Evolutionary conservation across 2,329 filamentous ascomycete species (phyloP), one percentile per base, ranked within the genome.

Genomic region (Nothophaeocryptopus gaeumannii): DNA sequence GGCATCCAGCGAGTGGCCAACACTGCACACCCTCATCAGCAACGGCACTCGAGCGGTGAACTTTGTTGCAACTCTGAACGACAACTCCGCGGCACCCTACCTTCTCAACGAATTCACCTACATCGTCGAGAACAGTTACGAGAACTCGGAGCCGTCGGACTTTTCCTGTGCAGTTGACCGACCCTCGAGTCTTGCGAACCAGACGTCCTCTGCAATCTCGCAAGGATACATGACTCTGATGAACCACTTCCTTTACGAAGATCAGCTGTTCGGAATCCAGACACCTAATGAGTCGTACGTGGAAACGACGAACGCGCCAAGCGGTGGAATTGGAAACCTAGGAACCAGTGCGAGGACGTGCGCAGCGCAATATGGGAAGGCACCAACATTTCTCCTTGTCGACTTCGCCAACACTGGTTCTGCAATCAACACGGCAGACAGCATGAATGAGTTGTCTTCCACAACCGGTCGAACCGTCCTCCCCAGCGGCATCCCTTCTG

Each of bases 11-110:
- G 83, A 89, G 67, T 96, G 91, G 91, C 91, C 91, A 0, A 91
- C 88, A 0, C 76, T 96, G 1, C 82, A 80, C n/a, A 78, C 84
- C 40, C 82, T 95, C 77, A 90, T 95, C 57, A 67, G 88, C 8
- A 58, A 56, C 32, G 62, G 63, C 49, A 83, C 87, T 67, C 80
- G 89, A 9, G 84, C 54, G 5, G 45, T 59, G 45, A 59, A 54
- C 48, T 57, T 88, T 2, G 77, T 95, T 54, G 78, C 92, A 66
- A 89, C 92, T 69, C 78, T 95, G 70, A 88, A 92, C 71, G 93
- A 92, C 72, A 76, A 84, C 59, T 86, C 89, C 55, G 83, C 95
- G 69, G 81, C 77, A 0, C 77, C 78, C 26, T 84, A 88, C 30
- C 89, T 90, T 67, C 79, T 96, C 71, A 54, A 57, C 44, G 55